A percentile compares a stretch with the other conserved stretches of the same genome.
Conservation (phyloP, 1,284 basidiomycete genomes). For the Puccinia triticina region DNA sequence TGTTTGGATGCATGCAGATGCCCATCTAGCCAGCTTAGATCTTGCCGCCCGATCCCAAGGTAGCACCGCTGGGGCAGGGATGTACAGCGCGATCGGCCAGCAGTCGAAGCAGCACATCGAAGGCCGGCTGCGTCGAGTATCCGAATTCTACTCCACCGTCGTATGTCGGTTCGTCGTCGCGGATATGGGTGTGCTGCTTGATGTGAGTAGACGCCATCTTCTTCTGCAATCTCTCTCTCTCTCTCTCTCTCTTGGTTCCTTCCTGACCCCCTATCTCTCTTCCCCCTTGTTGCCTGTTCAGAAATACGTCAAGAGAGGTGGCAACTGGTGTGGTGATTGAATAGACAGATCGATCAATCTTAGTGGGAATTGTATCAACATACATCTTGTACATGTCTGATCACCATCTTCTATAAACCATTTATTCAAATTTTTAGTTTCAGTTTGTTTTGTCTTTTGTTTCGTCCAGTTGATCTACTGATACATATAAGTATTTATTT, state of each 20-base stretch:
- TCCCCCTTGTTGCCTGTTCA: background rate
- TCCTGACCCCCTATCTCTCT: background rate
- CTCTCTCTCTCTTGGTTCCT: constrained; percentile 5
- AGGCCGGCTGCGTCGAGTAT: constrained; percentile 73
- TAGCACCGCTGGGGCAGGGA: background rate
- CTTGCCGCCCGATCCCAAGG: constrained; percentile 66
- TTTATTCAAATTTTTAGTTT: no score
- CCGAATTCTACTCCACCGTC: constrained; percentile 87
- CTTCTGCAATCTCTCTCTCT: background rate
- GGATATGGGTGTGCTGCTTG: constrained; percentile 60
- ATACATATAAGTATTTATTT: background rate
- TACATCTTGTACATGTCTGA: background rate
- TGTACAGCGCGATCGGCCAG: constrained; percentile 57
- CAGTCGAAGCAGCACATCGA: constrained; percentile 72
- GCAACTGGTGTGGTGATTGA: constrained; percentile 45
- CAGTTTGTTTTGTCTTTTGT: background rate
- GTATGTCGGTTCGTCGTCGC: constrained; percentile 88
- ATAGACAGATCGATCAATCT: background rate
- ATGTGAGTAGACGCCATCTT: constrained; percentile 13
- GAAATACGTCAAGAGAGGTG: constrained; percentile 48
- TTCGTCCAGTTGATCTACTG: background rate
- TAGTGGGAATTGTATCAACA: background rate
- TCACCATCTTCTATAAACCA: background rate
- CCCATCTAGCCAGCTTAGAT: constrained; percentile 77
- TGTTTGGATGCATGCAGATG: constrained; percentile 64